Conservation (phyloP, 2,329 filamentous ascomycete species). For the Claviceps purpurea region DNA sequence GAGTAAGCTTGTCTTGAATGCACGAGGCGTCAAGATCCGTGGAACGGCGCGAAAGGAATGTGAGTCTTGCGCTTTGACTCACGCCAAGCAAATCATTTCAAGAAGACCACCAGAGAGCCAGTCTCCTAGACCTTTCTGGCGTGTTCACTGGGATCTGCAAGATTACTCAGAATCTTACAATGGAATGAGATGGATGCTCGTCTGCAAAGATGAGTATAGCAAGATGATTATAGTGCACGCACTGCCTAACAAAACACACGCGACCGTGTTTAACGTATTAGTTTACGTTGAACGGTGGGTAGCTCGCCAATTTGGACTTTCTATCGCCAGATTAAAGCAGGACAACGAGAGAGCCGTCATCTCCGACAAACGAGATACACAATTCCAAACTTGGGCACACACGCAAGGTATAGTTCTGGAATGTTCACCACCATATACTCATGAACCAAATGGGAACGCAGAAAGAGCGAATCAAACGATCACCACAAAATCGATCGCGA, state of each 20-base stretch:
- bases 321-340: background rate
- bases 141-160: background rate
- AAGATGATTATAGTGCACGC: background rate
- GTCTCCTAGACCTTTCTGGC: background rate
- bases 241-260: background rate
- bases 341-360: background rate
- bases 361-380: background rate
- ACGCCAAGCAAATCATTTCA: background rate
- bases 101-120: background rate
- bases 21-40: no score
- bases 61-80: background rate
- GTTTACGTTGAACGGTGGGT: background rate
- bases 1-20: no score
- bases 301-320: background rate
- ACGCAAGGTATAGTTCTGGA: background rate
- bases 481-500: background rate
- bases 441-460: background rate
- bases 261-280: background rate
- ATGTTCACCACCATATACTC: background rate
- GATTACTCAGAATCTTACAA: background rate
- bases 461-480: background rate
- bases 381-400: background rate
- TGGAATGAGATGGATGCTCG: background rate
- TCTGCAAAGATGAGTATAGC: background rate
- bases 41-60: background rate